Evolutionary conservation across 257 asterid genomes (phyloP), one percentile per base, ranked within the genome.

Genomic region (Ehretia macrophylla): DNA sequence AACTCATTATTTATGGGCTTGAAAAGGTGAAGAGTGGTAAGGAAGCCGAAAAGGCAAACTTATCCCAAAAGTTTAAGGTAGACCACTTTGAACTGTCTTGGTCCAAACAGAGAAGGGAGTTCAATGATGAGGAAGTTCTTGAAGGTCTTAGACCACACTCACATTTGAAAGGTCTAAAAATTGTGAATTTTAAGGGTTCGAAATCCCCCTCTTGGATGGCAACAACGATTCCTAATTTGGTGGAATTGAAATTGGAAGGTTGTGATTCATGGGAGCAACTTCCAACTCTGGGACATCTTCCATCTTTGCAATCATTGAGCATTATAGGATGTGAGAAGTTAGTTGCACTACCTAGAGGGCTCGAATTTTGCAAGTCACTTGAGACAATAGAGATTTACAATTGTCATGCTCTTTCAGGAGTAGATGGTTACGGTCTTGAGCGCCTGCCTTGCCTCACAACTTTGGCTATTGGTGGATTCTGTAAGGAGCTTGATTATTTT

Each of bases 41-140:
- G 55, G 70, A 70, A 32, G 78, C 80, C 11, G 19, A 12, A 14
- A 40, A 37, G 4, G 79, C 77, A 49, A 20, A 47, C 39, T 51
- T 79, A 47, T 53, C 14, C 3, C 14, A 37, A 17, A 68, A 68
- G 64, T 8, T 10, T 14, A 42, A 42, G 14, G 16, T 42, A 2
- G 47, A 42, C 12, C 11, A 42, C 16, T 42, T 42, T 2, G 47
- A 42, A 14, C 39, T 73, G 55, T 14, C 10, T 17, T 65, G 80
- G 82, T 10, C 57, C 0, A 19, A 14, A 12, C 32, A 10, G n/a
- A 47, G 67, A 20, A 54, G 67, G 45, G 63, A 55, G 27, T n/a
- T 13, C 14, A 20, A 18, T 16, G 72, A 70, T 11, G 37, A 69
- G 59, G 83, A 77, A 16, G 75, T 79, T 27, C 75, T 77, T 16